Evolutionary conservation across 768 basidiomycete genomes (phyloP).

Genomic region (Postia placenta): DNA sequence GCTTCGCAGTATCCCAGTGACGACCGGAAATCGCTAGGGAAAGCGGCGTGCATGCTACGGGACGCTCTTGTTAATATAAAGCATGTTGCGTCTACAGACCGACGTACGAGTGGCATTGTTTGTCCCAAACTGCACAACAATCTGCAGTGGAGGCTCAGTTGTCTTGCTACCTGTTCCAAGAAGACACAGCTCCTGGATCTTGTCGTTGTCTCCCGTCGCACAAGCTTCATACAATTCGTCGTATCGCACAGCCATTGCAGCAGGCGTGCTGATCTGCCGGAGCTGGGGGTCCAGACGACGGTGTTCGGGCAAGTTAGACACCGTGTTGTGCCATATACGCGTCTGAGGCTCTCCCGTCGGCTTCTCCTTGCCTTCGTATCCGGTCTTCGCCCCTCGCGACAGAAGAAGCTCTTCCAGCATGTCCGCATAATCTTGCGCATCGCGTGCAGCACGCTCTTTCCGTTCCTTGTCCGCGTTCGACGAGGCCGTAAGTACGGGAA

Average conservation of each 20-base stretch:
- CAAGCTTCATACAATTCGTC: slow-evolving; percentile 55
- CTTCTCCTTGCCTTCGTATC: no score
- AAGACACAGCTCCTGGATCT: slow-evolving; percentile 47
- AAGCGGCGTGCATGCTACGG: slow-evolving; percentile 41
- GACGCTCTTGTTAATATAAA: neutral
- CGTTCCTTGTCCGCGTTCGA: neutral
- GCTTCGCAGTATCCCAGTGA: slow-evolving; percentile 51
- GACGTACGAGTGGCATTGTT: neutral
- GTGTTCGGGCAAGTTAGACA: no score
- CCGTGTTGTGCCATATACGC: no score
- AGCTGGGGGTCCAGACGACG: no score
- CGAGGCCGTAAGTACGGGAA: neutral
- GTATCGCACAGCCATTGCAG: no score
- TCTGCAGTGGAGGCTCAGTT: neutral
- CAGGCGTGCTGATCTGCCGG: no score
- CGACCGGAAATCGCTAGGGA: slow-evolving; percentile 42
- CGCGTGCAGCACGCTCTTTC: no score
- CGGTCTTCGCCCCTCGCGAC: neutral
- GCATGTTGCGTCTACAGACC: neutral
- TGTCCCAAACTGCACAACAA: neutral
- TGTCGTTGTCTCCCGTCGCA: slow-evolving; percentile 43
- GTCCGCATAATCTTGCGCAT: neutral
- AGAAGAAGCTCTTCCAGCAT: neutral
- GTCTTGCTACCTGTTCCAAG: slow-evolving; percentile 23
- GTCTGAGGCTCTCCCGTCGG: no score